Evolutionary conservation across 2,329 filamentous ascomycete genomes (phyloP).

Genomic region (Fusarium oxysporum): DNA sequence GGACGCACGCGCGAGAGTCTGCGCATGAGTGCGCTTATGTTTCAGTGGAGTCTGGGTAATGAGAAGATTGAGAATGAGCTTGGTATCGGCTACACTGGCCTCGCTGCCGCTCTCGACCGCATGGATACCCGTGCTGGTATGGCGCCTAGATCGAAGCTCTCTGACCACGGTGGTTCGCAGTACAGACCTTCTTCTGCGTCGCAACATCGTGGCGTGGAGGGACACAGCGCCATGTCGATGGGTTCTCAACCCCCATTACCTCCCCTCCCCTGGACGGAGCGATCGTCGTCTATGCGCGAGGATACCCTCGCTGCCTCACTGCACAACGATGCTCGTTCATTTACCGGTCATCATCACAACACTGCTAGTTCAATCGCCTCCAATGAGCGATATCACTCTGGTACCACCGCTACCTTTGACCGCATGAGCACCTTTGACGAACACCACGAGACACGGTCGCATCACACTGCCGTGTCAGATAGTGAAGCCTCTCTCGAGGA

Average conservation of each 20-base stretch:
- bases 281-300: slow-evolving; percentile 32
- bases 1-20: slow-evolving; percentile 70
- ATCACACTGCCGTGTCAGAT: slow-evolving; percentile 41
- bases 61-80: slow-evolving; percentile 69
- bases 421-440: slow-evolving; percentile 49
- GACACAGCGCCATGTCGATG: slow-evolving; percentile 11
- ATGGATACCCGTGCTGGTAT: slow-evolving; percentile 45
- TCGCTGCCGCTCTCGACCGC: slow-evolving; percentile 71
- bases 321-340: slow-evolving; percentile 31
- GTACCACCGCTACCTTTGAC: slow-evolving; percentile 43
- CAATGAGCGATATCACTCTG: slow-evolving; percentile 46
- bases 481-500: slow-evolving; percentile 48
- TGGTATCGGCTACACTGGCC: slow-evolving; percentile 75
- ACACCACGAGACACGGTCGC: slow-evolving; percentile 43
- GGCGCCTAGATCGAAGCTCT: slow-evolving; percentile 30
- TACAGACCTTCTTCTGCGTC: slow-evolving; percentile 43
- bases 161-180: slow-evolving; percentile 32
- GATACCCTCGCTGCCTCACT: slow-evolving; percentile 17
- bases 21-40: slow-evolving; percentile 71
- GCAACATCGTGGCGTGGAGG: slow-evolving; percentile 39
- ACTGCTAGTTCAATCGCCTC: slow-evolving; percentile 49
- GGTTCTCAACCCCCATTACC: slow-evolving; percentile 40
- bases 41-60: slow-evolving; percentile 73
- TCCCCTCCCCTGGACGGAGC: slow-evolving; percentile 44
- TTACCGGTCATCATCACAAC: slow-evolving; percentile 19